Evolutionary conservation across 164 flowering plant species (phyloP).

Genomic region (Nymphaea thermarum): DNA sequence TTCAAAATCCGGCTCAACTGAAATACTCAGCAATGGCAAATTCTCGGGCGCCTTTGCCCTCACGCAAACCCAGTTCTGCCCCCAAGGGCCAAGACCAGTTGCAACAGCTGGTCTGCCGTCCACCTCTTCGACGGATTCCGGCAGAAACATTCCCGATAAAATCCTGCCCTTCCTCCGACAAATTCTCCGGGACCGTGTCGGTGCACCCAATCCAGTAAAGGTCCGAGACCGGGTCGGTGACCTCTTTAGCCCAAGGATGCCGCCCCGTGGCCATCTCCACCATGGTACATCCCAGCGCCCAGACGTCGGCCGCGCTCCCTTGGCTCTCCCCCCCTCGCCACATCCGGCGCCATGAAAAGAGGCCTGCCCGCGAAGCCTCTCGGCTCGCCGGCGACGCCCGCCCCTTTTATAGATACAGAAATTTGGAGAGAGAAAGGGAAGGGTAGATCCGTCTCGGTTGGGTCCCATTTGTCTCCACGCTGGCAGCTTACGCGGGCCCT

Average conservation of each 20-base stretch:
- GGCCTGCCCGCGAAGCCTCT: conserved; percentile 37
- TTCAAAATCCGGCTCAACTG: neutral
- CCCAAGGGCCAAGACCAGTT: conserved; percentile 8
- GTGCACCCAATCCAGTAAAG: conserved; percentile 25
- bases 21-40: neutral
- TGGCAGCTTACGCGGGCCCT: too few species aligned
- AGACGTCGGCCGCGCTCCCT: conserved; percentile 33
- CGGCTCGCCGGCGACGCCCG: neutral
- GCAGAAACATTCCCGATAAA: conserved; percentile 37
- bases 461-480: too few species aligned
- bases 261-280: conserved; percentile 46
- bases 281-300: conserved; percentile 58
- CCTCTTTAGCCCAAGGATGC: conserved; percentile 25
- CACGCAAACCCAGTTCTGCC: neutral
- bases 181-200: conserved; percentile 22
- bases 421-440: too few species aligned
- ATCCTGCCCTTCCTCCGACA: conserved; percentile 41
- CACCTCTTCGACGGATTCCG: conserved; percentile 43
- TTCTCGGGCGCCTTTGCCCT: neutral
- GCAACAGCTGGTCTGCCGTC: conserved; percentile 52
- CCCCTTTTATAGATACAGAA: too few species aligned
- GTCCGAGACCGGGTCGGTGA: conserved; percentile 10
- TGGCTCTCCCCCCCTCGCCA: conserved; percentile 14
- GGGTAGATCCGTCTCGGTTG: too few species aligned
- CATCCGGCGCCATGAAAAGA: conserved; percentile 37